These are phyloP conservation scores for Mycena albidolilacea DNA, from an alignment of 768 basidiomycete genomes.

Conservation along the genomic window DNA sequence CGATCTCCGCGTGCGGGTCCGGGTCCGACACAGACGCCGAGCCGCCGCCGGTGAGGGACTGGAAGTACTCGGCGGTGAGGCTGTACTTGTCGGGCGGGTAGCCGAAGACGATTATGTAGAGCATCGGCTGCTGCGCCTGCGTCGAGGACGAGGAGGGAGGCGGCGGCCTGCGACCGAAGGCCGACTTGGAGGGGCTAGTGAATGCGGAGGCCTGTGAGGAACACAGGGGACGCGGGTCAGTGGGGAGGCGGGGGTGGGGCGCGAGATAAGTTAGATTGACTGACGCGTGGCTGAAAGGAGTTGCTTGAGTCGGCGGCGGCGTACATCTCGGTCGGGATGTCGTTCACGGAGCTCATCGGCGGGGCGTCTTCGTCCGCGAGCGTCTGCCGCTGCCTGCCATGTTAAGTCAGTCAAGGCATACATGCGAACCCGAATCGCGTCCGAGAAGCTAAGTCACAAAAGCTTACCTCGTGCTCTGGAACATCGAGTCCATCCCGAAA, in stretches of 20 bases:
- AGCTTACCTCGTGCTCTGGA: slow-evolving; percentile 75
- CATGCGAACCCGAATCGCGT: not conserved
- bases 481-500: slow-evolving; percentile 91
- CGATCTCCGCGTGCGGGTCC: slow-evolving; percentile 75
- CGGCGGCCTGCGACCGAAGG: too few relatives aligned
- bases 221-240: not conserved
- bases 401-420: slow-evolving; percentile 10
- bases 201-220: too few relatives aligned
- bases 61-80: slow-evolving; percentile 81
- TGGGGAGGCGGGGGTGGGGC: not conserved
- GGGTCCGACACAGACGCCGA: slow-evolving; percentile 73
- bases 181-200: too few relatives aligned
- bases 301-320: slow-evolving; percentile 60
- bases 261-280: slow-evolving; percentile 35
- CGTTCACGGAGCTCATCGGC: slow-evolving; percentile 80
- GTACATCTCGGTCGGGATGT: slow-evolving; percentile 75
- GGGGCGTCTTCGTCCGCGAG: slow-evolving; percentile 86
- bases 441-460: not conserved
- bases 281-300: slow-evolving; percentile 63
- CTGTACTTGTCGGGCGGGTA: slow-evolving; percentile 87
- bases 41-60: slow-evolving; percentile 70
- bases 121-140: slow-evolving; percentile 50
- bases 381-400: slow-evolving; percentile 68
- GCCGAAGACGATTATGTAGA: slow-evolving; percentile 88
- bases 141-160: too few relatives aligned